Conservation (phyloP, 2,329 filamentous ascomycete genomes). For the Fusarium sambucinum region DNA sequence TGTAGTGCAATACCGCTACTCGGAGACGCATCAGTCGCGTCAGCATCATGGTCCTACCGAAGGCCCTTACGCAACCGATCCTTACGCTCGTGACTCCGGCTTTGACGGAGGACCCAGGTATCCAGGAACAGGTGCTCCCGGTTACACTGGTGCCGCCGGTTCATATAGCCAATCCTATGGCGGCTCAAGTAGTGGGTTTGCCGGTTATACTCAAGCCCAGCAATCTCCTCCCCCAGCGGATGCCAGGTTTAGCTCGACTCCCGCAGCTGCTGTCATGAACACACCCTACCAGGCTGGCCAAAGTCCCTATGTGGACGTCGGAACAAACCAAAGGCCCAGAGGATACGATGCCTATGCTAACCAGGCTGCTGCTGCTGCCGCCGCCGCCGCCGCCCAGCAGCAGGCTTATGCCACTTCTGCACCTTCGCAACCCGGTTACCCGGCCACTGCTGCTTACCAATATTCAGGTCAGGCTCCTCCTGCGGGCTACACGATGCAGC, state of each 20-base stretch:
- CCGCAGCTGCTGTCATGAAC: slow-evolving; percentile 51
- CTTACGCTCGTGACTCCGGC: slow-evolving; percentile 57
- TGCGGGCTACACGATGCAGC: slow-evolving; percentile 57
- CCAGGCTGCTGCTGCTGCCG: slow-evolving; percentile 47
- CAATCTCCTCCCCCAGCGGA: slow-evolving; percentile 52
- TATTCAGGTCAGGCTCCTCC: slow-evolving; percentile 55
- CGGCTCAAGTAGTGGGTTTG: slow-evolving; percentile 51
- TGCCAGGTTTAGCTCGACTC: slow-evolving; percentile 50
- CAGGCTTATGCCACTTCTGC: slow-evolving; percentile 51
- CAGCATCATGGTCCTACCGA: slow-evolving; percentile 63
- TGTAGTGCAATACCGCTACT: slow-evolving; percentile 69
- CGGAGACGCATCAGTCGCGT: slow-evolving; percentile 62
- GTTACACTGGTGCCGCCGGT: slow-evolving; percentile 61
- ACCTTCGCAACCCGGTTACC: slow-evolving; percentile 51
- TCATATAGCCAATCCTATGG: slow-evolving; percentile 51
- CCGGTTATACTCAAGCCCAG: slow-evolving; percentile 50
- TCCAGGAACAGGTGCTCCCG: slow-evolving; percentile 62
- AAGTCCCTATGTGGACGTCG: slow-evolving; percentile 54
- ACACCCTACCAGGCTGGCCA: slow-evolving; percentile 49
- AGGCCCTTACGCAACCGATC: slow-evolving; percentile 52
- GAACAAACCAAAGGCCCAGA: slow-evolving; percentile 52
- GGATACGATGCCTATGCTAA: slow-evolving; percentile 53
- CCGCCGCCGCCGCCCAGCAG: slow-evolving; percentile 50
- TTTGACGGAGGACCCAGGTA: slow-evolving; percentile 61
- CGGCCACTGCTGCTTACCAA: slow-evolving; percentile 50